These are phyloP conservation scores for Helenozyma rhizophorensis DNA, from an alignment of 805 yeast genomes.

Conservation along the genomic window DNA sequence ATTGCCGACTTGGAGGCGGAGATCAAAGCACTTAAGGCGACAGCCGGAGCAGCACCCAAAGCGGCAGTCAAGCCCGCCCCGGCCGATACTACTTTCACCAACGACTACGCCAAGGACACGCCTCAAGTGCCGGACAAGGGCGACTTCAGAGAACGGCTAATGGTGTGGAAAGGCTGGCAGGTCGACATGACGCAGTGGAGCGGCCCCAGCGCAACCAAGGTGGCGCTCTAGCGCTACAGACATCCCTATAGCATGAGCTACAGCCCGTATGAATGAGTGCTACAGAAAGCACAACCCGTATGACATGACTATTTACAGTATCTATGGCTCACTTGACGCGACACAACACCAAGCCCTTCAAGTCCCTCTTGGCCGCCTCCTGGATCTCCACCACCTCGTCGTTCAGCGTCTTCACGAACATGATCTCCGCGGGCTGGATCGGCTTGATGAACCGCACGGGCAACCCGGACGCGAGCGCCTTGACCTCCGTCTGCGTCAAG, in stretches of 20 bases:
- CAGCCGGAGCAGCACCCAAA: slow-evolving; percentile 1
- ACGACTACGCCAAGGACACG: slow-evolving; percentile 26
- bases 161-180: slow-evolving; percentile 80
- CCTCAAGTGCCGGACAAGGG: slow-evolving; percentile 31
- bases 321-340: slow-evolving; percentile 54
- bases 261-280: too few species aligned
- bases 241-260: not conserved
- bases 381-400: slow-evolving; percentile 64
- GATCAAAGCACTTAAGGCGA: slow-evolving; percentile 13
- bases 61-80: slow-evolving; percentile 22
- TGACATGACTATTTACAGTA: slow-evolving; percentile 5
- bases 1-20: slow-evolving; percentile 25
- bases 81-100: slow-evolving; percentile 22
- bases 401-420: slow-evolving; percentile 55
- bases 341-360: slow-evolving; percentile 77
- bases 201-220: slow-evolving; percentile 45
- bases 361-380: slow-evolving; percentile 74
- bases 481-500: slow-evolving; percentile 60
- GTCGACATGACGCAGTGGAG: slow-evolving; percentile 85
- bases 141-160: slow-evolving; percentile 53
- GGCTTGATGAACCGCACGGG: slow-evolving; percentile 74
- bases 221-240: slow-evolving; percentile 17
- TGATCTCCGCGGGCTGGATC: slow-evolving; percentile 82
- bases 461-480: slow-evolving; percentile 70
- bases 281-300: too few species aligned